Percentiles rank a stretch among this genome's conserved stretches.
These are phyloP conservation scores for Plantago coronopus DNA, from an alignment of 305 asterid genomes.

Conservation along the genomic window DNA sequence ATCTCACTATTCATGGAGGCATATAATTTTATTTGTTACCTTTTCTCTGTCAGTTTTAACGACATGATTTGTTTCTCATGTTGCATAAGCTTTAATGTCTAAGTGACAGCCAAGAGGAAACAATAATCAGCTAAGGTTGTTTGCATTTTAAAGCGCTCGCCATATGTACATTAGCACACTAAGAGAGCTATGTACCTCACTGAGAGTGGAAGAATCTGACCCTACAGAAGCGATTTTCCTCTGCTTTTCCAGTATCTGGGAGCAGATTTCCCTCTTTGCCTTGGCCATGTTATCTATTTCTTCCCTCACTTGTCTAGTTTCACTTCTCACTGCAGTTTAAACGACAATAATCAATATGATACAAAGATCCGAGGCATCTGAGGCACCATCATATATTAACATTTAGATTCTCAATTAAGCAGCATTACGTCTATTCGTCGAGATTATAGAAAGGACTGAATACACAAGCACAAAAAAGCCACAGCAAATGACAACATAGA, in stretches of 20 bases:
- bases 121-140: constrained; percentile 14
- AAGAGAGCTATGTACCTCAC: constrained; percentile 41
- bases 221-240: constrained; percentile 51
- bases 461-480: neutral
- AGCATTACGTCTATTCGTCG: neutral
- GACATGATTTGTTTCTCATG: constrained; percentile 59
- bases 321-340: constrained; percentile 57
- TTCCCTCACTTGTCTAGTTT: constrained; percentile 48
- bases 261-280: constrained; percentile 52
- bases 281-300: constrained; percentile 50
- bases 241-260: constrained; percentile 59
- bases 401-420: neutral
- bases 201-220: constrained; percentile 59
- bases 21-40: constrained; percentile 40
- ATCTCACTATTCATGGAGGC: constrained; percentile 18
- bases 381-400: no score
- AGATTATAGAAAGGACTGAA: neutral
- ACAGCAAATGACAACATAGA: no score
- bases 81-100: constrained; percentile 77
- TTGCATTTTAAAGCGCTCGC: constrained; percentile 16
- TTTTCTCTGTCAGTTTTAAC: constrained; percentile 50
- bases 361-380: neutral
- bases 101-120: constrained; percentile 35
- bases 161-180: constrained; percentile 1
- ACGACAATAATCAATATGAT: constrained; percentile 5